Conservation (phyloP, 2,329 filamentous ascomycete species). For the Colletotrichum musae region DNA sequence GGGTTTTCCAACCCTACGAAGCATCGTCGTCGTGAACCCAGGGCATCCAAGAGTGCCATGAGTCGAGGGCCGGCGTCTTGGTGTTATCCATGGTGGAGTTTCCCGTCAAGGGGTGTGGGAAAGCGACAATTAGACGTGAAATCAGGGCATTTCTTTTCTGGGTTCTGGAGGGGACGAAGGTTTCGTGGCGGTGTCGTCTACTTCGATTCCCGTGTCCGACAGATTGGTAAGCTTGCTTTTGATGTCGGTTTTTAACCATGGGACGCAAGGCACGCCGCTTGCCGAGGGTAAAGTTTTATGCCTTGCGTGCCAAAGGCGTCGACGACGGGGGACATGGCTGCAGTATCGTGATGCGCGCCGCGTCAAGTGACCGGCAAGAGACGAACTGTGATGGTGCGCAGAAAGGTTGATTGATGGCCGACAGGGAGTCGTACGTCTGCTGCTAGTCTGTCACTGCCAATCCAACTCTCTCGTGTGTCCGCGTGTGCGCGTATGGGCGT, state of each 20-base stretch:
- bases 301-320: background rate
- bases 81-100: slow-evolving; percentile 24
- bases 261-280: too few relatives aligned
- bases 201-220: background rate
- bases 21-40: background rate
- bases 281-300: slow-evolving; percentile 6
- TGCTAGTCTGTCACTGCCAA: slow-evolving; percentile 13
- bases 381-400: slow-evolving; percentile 16
- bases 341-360: background rate
- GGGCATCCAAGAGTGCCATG: slow-evolving; percentile 12
- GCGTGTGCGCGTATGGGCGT: too few relatives aligned
- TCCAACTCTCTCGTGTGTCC: background rate
- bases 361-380: slow-evolving; percentile 14
- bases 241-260: background rate
- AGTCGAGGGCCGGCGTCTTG: slow-evolving; percentile 6
- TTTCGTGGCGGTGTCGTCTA: background rate
- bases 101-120: background rate
- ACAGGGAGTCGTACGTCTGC: background rate
- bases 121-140: slow-evolving; percentile 7
- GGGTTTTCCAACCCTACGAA: slow-evolving; percentile 23
- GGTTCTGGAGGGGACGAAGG: slow-evolving; percentile 5
- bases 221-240: background rate
- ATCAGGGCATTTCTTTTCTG: slow-evolving; percentile 5
- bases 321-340: slow-evolving; percentile 4
- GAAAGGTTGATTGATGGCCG: slow-evolving; percentile 11